These are phyloP conservation scores for Dictyostelium discoideum DNA, from an alignment of 78 protist species.

Conservation along the genomic window DNA sequence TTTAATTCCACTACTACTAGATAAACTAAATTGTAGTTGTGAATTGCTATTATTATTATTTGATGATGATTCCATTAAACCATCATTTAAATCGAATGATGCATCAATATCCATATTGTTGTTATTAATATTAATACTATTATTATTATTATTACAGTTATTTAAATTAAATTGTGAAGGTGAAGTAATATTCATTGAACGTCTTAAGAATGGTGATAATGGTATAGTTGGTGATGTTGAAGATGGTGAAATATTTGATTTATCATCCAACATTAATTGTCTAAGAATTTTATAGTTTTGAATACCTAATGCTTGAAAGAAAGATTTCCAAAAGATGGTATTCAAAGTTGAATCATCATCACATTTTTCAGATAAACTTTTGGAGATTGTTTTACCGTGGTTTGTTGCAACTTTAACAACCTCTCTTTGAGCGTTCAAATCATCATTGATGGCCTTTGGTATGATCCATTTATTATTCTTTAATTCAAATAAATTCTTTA, in stretches of 20 bases:
- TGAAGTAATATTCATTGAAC: conserved; percentile 13
- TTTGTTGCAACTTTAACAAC: conserved; percentile 17
- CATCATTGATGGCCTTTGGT: background rate
- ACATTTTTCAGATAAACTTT: conserved; percentile 14
- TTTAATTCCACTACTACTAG: background rate
- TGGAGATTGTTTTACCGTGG: conserved; percentile 23
- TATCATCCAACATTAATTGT: conserved; percentile 27
- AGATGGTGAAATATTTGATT: background rate
- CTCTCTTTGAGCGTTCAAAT: conserved; percentile 26
- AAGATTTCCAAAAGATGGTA: conserved; percentile 34
- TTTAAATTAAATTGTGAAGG: background rate
- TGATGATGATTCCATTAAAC: background rate
- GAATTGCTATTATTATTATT: no score
- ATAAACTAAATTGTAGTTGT: background rate
- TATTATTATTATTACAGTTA: background rate
- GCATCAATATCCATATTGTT: conserved; percentile 17
- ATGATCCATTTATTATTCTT: conserved; percentile 38
- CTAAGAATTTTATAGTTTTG: conserved; percentile 26
- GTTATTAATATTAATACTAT: background rate
- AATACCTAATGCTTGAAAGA: conserved; percentile 22
- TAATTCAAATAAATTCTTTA: conserved; percentile 59
- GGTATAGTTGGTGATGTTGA: conserved; percentile 56
- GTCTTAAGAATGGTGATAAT: conserved; percentile 53
- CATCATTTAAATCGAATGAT: conserved; percentile 4
- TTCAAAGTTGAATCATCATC: background rate